These are phyloP conservation scores for Mycena sanguinolenta DNA, from an alignment of 768 basidiomycete genomes.

Conservation along the genomic window DNA sequence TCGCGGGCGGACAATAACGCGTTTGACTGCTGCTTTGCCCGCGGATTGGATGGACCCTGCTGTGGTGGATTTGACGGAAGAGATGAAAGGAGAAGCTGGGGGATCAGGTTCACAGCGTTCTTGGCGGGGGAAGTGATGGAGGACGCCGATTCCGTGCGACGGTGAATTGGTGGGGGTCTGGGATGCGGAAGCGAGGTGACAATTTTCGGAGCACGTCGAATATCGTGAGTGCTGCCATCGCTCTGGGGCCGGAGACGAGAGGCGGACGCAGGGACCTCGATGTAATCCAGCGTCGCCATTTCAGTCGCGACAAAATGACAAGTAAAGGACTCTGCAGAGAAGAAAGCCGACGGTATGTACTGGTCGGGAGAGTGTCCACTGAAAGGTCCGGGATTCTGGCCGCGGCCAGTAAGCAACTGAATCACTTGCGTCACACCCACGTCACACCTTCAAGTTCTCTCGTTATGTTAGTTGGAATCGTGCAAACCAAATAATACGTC, in stretches of 20 bases:
- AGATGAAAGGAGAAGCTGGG: conserved; percentile 54
- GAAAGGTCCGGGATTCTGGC: no score
- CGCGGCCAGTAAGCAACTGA: no score
- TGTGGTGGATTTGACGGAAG: conserved; percentile 38
- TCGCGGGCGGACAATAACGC: conserved; percentile 70
- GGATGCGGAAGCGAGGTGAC: conserved; percentile 59
- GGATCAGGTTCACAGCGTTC: conserved; percentile 52
- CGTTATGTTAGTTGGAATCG: no score
- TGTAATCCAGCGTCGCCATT: conserved; percentile 66
- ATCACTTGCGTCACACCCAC: no score
- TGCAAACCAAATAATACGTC: no score
- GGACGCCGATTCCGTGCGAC: conserved; percentile 43
- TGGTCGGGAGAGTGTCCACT: no score
- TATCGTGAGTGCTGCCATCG: conserved; percentile 34
- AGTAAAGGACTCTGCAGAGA: no score
- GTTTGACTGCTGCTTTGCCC: conserved; percentile 39
- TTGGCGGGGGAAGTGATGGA: conserved; percentile 42
- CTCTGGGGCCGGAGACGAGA: conserved; percentile 51
- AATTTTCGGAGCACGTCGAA: conserved; percentile 57
- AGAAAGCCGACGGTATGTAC: no score
- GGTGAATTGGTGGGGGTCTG: conserved; percentile 46
- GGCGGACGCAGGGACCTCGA: conserved; percentile 58
- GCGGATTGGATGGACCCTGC: conserved; percentile 36
- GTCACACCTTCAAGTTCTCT: no score
- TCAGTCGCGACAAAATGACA: no score